Evolutionary conservation across 768 basidiomycete genomes (phyloP).

Genomic region (Collybia mongolica): DNA sequence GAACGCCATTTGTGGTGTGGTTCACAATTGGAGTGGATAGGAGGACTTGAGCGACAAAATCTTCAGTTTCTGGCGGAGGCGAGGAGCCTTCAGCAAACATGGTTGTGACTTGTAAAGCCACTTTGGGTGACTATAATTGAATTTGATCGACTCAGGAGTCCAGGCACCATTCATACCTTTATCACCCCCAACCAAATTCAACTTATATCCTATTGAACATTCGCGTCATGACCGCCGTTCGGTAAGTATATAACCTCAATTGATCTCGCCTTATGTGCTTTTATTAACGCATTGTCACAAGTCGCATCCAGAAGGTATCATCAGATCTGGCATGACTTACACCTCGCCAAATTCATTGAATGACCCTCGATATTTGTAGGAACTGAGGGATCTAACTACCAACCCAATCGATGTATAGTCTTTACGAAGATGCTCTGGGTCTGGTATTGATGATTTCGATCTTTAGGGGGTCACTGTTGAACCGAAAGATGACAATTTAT

Average conservation of each 20-base stretch:
- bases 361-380: slow-evolving; percentile 39
- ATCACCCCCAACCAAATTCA: background rate
- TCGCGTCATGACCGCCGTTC: slow-evolving; percentile 33
- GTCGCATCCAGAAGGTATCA: slow-evolving; percentile 74
- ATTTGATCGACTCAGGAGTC: slow-evolving; percentile 1
- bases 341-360: background rate
- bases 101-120: slow-evolving; percentile 3
- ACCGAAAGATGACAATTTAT: slow-evolving; percentile 67
- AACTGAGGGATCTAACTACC: slow-evolving; percentile 58
- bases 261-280: background rate
- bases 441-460: slow-evolving; percentile 6
- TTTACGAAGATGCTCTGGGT: slow-evolving; percentile 9
- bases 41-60: slow-evolving; percentile 5
- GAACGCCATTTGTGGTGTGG: slow-evolving; percentile 11
- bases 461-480: slow-evolving; percentile 61
- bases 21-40: slow-evolving; percentile 3
- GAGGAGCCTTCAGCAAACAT: slow-evolving; percentile 34
- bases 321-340: background rate
- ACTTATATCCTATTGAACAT: background rate
- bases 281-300: slow-evolving; percentile 30
- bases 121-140: slow-evolving; percentile 3
- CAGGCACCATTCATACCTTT: background rate
- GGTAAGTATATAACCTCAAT: slow-evolving; percentile 26
- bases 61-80: slow-evolving; percentile 25
- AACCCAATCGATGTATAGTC: slow-evolving; percentile 61